phyloP scores from a whole-genome alignment of 768 basidiomycete species.

The Sistotremastrum suecicum region DNA sequence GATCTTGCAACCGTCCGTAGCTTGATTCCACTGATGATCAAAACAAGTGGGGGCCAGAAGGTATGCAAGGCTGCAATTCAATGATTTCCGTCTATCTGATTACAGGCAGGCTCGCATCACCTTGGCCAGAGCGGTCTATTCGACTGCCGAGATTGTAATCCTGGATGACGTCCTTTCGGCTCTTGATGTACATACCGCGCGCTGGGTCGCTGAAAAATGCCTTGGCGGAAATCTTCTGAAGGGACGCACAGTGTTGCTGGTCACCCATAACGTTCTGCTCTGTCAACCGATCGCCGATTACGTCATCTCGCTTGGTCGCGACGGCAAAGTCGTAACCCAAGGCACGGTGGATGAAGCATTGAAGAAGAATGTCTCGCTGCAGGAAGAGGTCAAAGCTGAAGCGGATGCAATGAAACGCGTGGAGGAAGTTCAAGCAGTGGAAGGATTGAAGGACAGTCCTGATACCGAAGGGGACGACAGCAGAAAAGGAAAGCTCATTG shows the following conservation, averaged over 20 bases:
- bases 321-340: slow-evolving; percentile 4
- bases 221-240: slow-evolving; percentile 20
- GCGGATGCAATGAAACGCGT: slow-evolving; percentile 2
- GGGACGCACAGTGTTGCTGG: slow-evolving; percentile 22
- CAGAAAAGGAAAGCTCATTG: slow-evolving; percentile 36
- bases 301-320: slow-evolving; percentile 5
- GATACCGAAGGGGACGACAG: slow-evolving; percentile 1
- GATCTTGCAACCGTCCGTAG: background rate
- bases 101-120: slow-evolving; percentile 27
- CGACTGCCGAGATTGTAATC: slow-evolving; percentile 25
- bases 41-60: slow-evolving; percentile 24
- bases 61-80: too few relatives aligned
- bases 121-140: slow-evolving; percentile 32
- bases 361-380: slow-evolving; percentile 8
- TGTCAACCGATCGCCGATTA: slow-evolving; percentile 11
- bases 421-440: slow-evolving; percentile 11
- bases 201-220: slow-evolving; percentile 22
- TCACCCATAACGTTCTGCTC: slow-evolving; percentile 21
- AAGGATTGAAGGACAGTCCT: slow-evolving; percentile 2
- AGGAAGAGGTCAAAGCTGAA: slow-evolving; percentile 3
- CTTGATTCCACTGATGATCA: too few relatives aligned
- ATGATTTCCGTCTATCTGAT: too few relatives aligned
- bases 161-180: slow-evolving; percentile 36
- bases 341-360: background rate
- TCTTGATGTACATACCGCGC: slow-evolving; percentile 24